Evolutionary conservation across 257 asterid species (phyloP).

Genomic region (Fraxinus quadrangulata): DNA sequence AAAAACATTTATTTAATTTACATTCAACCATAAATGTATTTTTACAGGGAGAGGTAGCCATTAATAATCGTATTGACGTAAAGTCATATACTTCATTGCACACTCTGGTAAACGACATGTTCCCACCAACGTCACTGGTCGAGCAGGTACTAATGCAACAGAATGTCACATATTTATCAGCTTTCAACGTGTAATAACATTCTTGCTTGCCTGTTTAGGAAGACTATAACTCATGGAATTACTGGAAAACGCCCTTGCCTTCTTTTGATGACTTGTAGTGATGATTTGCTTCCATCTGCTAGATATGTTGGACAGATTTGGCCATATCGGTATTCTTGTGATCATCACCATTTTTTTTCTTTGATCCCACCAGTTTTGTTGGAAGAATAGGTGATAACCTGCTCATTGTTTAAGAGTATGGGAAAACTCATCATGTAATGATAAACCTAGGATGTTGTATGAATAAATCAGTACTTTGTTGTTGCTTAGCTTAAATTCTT

Average conservation of each 20-base stretch:
- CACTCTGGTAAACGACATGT: conserved; percentile 93
- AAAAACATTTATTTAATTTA: neutral
- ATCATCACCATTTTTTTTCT: conserved; percentile 15
- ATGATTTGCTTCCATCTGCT: conserved; percentile 7
- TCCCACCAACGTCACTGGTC: conserved; percentile 76
- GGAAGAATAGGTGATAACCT: conserved; percentile 22
- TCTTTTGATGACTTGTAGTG: conserved; percentile 54
- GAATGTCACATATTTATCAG: neutral
- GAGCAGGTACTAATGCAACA: conserved; percentile 70
- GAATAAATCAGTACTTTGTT: neutral
- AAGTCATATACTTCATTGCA: conserved; percentile 94
- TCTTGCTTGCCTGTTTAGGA: conserved; percentile 38
- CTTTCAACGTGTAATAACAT: neutral
- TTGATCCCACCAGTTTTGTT: conserved; percentile 1
- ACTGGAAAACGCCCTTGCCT: conserved; percentile 84
- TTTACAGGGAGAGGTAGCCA: conserved; percentile 96
- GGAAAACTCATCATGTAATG: conserved; percentile 27
- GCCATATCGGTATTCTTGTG: neutral
- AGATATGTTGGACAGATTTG: neutral
- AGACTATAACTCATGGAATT: conserved; percentile 73
- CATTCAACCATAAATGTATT: conserved; percentile 4
- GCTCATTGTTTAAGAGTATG: conserved; percentile 21
- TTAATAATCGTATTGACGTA: conserved; percentile 78
- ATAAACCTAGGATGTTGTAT: conserved; percentile 35
- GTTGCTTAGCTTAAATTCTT: neutral